Evolutionary conservation across 2,329 filamentous ascomycete genomes (phyloP).

Genomic region (Ramularia collo-cygni): DNA sequence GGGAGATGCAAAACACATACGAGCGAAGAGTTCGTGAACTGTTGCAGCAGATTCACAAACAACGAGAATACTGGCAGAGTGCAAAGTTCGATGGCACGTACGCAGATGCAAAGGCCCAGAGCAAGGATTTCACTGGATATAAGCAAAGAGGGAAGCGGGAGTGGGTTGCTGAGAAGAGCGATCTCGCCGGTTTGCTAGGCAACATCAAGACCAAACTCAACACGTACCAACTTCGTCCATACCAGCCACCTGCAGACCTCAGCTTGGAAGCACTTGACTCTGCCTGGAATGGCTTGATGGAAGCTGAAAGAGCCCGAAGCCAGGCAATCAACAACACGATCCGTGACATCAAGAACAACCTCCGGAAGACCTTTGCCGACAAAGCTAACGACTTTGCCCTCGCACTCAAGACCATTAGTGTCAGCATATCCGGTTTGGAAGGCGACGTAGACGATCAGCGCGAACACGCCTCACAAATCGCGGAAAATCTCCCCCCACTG

Average conservation of each 20-base stretch:
- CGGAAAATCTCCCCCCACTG: constrained; percentile 78
- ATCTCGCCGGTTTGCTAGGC: constrained; percentile 82
- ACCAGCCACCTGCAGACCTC: constrained; percentile 80
- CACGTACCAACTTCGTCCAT: constrained; percentile 85
- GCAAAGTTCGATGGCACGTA: constrained; percentile 89
- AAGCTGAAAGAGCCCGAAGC: constrained; percentile 78
- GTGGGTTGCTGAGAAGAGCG: constrained; percentile 97
- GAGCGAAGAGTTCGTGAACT: constrained; percentile 85
- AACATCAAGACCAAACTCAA: constrained; percentile 99
- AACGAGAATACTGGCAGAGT: constrained; percentile 68
- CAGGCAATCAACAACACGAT: constrained; percentile 98
- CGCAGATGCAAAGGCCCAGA: constrained; percentile 81
- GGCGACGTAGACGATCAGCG: constrained; percentile 95
- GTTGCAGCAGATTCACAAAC: constrained; percentile 64
- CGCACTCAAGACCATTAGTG: constrained; percentile 86
- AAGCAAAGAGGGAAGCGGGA: constrained; percentile 85
- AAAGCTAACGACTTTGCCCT: constrained; percentile 98
- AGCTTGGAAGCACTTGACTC: constrained; percentile 73
- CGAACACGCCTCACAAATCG: constrained; percentile 75
- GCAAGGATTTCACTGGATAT: constrained; percentile 74
- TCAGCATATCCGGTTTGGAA: constrained; percentile 93
- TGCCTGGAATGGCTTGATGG: constrained; percentile 73
- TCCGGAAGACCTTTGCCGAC: constrained; percentile 89
- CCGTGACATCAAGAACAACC: constrained; percentile 92
- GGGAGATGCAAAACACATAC: constrained; percentile 98